Evolutionary conservation across 108 stramenopile species (phyloP).

Genomic region (Cyclotella kingstonii): DNA sequence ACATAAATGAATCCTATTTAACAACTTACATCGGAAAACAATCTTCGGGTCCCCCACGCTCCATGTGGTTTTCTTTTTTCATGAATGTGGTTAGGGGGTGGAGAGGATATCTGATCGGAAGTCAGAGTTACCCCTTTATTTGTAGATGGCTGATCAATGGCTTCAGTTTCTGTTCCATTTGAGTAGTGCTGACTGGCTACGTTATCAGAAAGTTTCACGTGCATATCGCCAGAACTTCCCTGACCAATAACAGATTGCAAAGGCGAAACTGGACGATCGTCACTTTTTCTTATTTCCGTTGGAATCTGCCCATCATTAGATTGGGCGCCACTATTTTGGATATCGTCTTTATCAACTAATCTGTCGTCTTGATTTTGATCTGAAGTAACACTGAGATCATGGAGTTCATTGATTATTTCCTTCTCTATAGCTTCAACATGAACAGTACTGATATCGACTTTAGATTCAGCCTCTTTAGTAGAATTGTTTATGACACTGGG

Average conservation of each 20-base stretch:
- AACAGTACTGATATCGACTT: slow-evolving; percentile 15
- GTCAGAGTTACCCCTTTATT: neutral
- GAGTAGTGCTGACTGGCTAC: no score
- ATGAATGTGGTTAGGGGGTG: neutral
- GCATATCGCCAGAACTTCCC: no score
- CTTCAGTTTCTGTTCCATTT: no score
- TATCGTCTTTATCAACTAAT: neutral
- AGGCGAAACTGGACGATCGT: no score
- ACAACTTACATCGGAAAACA: slow-evolving; percentile 42
- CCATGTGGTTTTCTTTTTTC: slow-evolving; percentile 11
- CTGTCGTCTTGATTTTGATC: neutral
- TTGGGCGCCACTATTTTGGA: no score
- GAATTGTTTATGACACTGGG: neutral
- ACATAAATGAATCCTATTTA: neutral
- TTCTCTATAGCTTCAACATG: slow-evolving; percentile 29
- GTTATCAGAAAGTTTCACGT: no score
- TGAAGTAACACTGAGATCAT: slow-evolving; percentile 30
- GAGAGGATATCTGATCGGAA: neutral
- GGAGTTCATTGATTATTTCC: slow-evolving; percentile 34
- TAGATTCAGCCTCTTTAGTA: slow-evolving; percentile 13
- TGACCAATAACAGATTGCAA: no score
- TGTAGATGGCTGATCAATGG: neutral
- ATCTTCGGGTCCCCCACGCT: slow-evolving; percentile 37
- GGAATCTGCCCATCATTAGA: no score
- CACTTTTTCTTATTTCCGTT: no score